A percentile compares a stretch with the other conserved stretches of the same genome.
phyloP scores from a whole-genome alignment of 257 asterid species.

The Linaria vulgaris region DNA sequence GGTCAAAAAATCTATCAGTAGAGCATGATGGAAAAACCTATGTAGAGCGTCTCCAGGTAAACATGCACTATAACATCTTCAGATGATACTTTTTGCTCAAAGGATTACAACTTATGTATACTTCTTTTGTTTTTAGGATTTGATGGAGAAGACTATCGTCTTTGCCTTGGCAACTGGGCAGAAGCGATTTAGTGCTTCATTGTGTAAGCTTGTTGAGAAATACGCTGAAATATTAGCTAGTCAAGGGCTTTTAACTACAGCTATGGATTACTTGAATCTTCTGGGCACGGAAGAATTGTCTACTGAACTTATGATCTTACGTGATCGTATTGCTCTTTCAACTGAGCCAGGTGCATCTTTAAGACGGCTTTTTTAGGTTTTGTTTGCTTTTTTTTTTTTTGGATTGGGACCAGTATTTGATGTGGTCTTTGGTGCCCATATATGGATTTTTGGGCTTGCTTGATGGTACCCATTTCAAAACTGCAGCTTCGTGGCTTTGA shows the following conservation, averaged over 20 bases:
- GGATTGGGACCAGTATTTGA: neutral
- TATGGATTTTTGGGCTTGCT: neutral
- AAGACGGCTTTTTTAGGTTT: constrained; percentile 19
- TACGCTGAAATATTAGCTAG: constrained; percentile 97
- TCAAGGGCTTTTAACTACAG: constrained; percentile 91
- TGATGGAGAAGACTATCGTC: constrained; percentile 96
- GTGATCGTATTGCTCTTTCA: constrained; percentile 84
- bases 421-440: neutral
- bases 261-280: constrained; percentile 90
- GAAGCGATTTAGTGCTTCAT: constrained; percentile 78
- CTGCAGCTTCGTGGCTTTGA: too few relatives aligned
- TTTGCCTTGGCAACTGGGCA: constrained; percentile 93
- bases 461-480: neutral
- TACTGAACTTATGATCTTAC: constrained; percentile 75
- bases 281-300: constrained; percentile 87
- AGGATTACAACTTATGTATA: constrained; percentile 9
- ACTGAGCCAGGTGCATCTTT: constrained; percentile 67
- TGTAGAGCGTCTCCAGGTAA: constrained; percentile 83
- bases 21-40: constrained; percentile 80
- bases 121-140: constrained; percentile 52
- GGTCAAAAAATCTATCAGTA: constrained; percentile 73
- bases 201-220: constrained; percentile 89
- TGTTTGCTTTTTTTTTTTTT: too few relatives aligned
- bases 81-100: constrained; percentile 17
- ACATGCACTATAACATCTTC: constrained; percentile 20